Percentiles rank a stretch among this genome's conserved stretches.
phyloP scores from a whole-genome alignment of 345 rosid species.

The Euphorbia peplus region DNA sequence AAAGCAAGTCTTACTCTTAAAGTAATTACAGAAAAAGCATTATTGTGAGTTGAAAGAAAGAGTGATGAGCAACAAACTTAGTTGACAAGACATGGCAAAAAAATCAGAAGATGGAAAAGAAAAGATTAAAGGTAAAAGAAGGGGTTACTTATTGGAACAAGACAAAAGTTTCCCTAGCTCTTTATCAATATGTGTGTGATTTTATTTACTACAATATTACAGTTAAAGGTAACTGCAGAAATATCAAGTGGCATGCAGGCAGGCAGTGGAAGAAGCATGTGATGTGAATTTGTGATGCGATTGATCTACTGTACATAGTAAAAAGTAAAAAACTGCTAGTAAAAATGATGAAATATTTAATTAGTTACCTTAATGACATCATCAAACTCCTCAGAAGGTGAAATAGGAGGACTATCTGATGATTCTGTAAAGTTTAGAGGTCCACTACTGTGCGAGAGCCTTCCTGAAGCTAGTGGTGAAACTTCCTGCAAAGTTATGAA shows the following conservation, averaged over 20 bases:
- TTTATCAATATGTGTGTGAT: background rate
- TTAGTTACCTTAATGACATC: conserved; percentile 82
- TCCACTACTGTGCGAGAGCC: conserved; percentile 94
- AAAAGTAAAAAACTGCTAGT: background rate
- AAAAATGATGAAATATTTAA: background rate
- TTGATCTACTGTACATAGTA: background rate
- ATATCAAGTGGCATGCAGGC: background rate
- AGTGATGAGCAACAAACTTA: conserved; percentile 8
- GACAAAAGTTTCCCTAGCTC: conserved; percentile 28
- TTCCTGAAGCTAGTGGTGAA: conserved; percentile 88
- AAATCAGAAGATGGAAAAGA: conserved; percentile 8
- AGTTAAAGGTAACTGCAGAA: conserved; percentile 1
- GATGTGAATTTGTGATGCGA: conserved; percentile 12
- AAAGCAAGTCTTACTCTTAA: no score
- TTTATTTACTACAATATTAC: background rate
- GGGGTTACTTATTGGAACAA: conserved; percentile 35
- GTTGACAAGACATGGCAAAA: conserved; percentile 25
- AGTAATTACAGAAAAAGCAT: no score
- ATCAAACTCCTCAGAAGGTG: conserved; percentile 86
- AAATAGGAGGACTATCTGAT: conserved; percentile 73
- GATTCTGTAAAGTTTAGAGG: conserved; percentile 63
- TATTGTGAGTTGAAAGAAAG: background rate
- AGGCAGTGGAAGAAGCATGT: conserved; percentile 9
- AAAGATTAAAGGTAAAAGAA: no score
- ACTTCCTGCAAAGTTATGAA: conserved; percentile 61